phyloP scores from a whole-genome alignment of 2,329 filamentous ascomycete genomes.

The Scedosporium minutisporum region DNA sequence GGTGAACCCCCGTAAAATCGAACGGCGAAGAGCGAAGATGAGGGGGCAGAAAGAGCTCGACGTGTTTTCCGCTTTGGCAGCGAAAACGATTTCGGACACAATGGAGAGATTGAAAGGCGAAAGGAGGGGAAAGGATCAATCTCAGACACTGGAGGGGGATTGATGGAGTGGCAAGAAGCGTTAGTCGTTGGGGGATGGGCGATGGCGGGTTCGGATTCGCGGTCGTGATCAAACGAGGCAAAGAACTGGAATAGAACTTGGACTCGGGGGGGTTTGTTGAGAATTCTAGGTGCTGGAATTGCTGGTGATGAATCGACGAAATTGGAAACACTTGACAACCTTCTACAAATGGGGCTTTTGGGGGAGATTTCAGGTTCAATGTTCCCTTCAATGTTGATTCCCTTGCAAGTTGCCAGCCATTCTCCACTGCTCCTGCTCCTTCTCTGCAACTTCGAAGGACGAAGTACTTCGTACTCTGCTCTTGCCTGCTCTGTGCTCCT shows the following conservation, averaged over 20 bases:
- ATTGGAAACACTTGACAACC: slow-evolving; percentile 1
- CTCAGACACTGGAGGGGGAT: neutral
- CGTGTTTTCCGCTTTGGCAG: slow-evolving; percentile 5
- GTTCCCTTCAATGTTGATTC: neutral
- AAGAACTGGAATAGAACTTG: neutral
- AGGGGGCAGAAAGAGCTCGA: neutral
- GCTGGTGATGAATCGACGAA: slow-evolving; percentile 3
- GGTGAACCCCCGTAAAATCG: neutral
- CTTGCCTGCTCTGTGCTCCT: neutral
- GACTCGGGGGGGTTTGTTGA: neutral
- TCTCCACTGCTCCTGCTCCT: too few relatives aligned
- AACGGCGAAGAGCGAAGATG: neutral
- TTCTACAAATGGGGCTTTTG: neutral
- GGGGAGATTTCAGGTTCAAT: slow-evolving; percentile 2
- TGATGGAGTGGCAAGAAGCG: neutral
- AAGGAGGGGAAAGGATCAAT: neutral
- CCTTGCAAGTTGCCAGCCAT: too few relatives aligned
- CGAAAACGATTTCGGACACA: slow-evolving; percentile 3
- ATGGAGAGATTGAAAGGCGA: neutral
- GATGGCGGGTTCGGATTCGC: neutral
- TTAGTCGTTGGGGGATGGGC: neutral
- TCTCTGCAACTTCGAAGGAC: neutral
- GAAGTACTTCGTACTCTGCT: neutral
- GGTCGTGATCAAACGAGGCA: neutral
- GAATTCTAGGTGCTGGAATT: neutral